Base-by-base conservation (phyloP, 805 yeast genomes). In the Candida glaebosa region DNA sequence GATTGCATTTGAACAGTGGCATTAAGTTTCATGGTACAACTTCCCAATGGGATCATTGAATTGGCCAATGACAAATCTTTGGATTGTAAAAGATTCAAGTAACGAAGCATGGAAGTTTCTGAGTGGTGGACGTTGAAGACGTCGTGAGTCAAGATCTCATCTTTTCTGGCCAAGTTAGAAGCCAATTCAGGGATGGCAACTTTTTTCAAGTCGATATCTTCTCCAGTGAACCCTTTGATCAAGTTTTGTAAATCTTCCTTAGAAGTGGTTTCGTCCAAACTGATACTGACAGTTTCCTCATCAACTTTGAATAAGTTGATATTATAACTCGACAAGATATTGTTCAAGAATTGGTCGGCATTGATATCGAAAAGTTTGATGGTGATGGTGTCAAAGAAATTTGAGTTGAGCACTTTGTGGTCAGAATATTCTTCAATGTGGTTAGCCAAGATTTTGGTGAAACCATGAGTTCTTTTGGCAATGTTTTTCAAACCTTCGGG, bases 11-110 rank as follows among this genome's bases (percentile, higher is more conserved):
- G 91, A 6, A 89, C 95, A 1, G 98, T 91, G 40, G 96, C 84
- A 60, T 93, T 93, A 57, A 93, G 76, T 64, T 93, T 93, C 99
- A 93, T 93, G 15, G 99, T 93, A 72, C 99, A 93, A 5, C 96
- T 87, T 18, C 99, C 99, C 48, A 93, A 75, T 17, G 99, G 95
- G 47, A 93, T 93, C 99, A 93, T 93, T 4, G 97, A 86, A 57
- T 89, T 85, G 8, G 98, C 96, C 44, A 93, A 73, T 0, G 98
- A 91, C 45, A 93, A 71, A 68, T 93, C 99, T 66, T 86, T 88
- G 45, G 65, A 59, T 67, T 93, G 98, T 40, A 93, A 71, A 45
- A 77, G 75, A 58, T 88, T 93, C 53, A 93, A 68, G 67, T 93
- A 93, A 60, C 99, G 80, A 51, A 93, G 74, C 85, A 93, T 84